phyloP scores from a whole-genome alignment of 768 basidiomycete species.

The Macrolepiota dolichaula region DNA sequence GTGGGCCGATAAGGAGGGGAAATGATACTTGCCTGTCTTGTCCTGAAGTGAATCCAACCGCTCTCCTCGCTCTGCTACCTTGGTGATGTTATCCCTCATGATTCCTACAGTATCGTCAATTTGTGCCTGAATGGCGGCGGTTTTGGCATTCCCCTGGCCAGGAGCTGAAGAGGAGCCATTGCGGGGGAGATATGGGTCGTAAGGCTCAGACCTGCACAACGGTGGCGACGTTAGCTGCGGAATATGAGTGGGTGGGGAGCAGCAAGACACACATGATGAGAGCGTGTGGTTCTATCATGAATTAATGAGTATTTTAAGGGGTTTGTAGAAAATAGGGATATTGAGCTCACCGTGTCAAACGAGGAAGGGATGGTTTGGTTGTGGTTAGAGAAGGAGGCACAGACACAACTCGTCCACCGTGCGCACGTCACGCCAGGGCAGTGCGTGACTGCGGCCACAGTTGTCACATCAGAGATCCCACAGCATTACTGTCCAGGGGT shows the following conservation, averaged over 20 bases:
- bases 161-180: constrained; percentile 60
- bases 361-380: constrained; percentile 22
- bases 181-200: constrained; percentile 96
- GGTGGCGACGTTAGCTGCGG: constrained; percentile 9
- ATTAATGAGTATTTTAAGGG: background rate
- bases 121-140: constrained; percentile 93
- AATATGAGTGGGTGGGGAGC: background rate
- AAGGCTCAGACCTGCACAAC: constrained; percentile 84
- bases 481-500: background rate
- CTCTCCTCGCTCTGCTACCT: constrained; percentile 94
- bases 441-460: background rate
- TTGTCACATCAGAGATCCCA: background rate
- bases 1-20: background rate
- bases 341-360: constrained; percentile 38
- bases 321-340: background rate
- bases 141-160: constrained; percentile 68
- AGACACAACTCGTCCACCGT: constrained; percentile 2
- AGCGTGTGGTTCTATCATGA: constrained; percentile 26
- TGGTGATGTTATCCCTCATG: constrained; percentile 97
- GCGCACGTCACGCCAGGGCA: constrained; percentile 6
- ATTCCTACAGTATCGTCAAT: constrained; percentile 97
- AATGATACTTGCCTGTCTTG: constrained; percentile 80
- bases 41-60: constrained; percentile 91
- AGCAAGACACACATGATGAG: constrained; percentile 34
- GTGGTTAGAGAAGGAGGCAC: constrained; percentile 13